Percentiles rank a stretch among this genome's conserved stretches.
These are phyloP conservation scores for Yamagishiella unicocca DNA, from an alignment of 139 green algal genomes.

Conservation along the genomic window DNA sequence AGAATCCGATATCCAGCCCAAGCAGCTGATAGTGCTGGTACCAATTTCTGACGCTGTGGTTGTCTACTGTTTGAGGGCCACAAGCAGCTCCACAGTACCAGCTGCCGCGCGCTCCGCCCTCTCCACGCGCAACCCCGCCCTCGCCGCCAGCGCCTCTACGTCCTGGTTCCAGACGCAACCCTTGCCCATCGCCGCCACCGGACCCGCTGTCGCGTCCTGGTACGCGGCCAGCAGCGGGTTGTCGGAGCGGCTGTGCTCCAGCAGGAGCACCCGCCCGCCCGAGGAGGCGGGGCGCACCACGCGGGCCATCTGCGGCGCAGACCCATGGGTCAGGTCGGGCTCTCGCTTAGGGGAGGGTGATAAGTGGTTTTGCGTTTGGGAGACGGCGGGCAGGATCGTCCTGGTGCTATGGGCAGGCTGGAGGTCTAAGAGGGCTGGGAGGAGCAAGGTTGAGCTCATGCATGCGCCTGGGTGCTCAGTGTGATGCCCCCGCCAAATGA, in stretches of 20 bases:
- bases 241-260: constrained; percentile 74
- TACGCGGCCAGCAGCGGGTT: constrained; percentile 70
- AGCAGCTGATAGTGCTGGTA: no score
- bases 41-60: no score
- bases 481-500: no score
- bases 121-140: constrained; percentile 3
- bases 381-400: no score
- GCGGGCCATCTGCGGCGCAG: constrained; percentile 62
- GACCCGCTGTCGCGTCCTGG: constrained; percentile 64
- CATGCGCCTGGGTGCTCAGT: no score
- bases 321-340: no score
- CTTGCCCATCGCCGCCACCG: constrained; percentile 74
- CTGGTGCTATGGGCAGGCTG: no score
- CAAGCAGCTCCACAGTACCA: constrained; percentile 38
- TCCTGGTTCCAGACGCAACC: constrained; percentile 81
- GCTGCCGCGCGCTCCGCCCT: constrained; percentile 3
- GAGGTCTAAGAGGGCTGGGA: no score
- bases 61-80: constrained; percentile 11
- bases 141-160: constrained; percentile 5
- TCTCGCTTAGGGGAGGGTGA: background rate
- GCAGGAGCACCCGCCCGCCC: constrained; percentile 71
- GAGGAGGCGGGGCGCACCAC: constrained; percentile 61
- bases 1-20: no score
- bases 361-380: background rate
- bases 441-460: no score